A percentile compares a stretch with the other conserved stretches of the same genome.
These are phyloP conservation scores for Aspergillus texensis DNA, from an alignment of 2,329 filamentous ascomycete genomes.

Conservation along the genomic window DNA sequence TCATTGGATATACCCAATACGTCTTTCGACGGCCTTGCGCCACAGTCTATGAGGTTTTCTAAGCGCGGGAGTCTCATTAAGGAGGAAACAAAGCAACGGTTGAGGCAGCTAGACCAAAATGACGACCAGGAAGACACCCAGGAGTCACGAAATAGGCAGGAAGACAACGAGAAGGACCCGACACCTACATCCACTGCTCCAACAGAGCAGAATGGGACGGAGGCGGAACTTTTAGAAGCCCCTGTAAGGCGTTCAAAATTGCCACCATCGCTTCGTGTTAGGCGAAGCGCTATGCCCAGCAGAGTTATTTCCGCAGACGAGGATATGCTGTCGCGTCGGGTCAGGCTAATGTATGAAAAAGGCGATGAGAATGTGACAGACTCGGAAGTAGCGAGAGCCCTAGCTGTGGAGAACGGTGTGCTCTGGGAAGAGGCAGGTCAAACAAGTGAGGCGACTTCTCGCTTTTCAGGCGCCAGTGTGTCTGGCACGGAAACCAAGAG, in stretches of 20 bases:
- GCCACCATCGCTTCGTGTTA: constrained; percentile 41
- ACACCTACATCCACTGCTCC: constrained; percentile 11
- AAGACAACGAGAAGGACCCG: constrained; percentile 8
- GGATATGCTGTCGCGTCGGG: constrained; percentile 63
- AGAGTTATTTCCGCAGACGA: constrained; percentile 66
- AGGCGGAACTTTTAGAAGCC: constrained; percentile 25
- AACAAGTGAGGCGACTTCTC: constrained; percentile 32
- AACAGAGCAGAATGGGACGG: constrained; percentile 19
- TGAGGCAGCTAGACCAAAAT: constrained; percentile 35
- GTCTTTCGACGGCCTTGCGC: constrained; percentile 55
- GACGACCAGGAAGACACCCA: constrained; percentile 13
- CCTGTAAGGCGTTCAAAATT: constrained; percentile 32
- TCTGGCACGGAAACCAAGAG: constrained; percentile 32
- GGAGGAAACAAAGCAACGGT: constrained; percentile 43
- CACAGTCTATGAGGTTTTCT: constrained; percentile 59
- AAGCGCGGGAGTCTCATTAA: constrained; percentile 63
- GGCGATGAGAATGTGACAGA: constrained; percentile 59
- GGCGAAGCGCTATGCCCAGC: constrained; percentile 40
- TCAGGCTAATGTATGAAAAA: constrained; percentile 65
- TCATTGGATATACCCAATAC: constrained; percentile 59
- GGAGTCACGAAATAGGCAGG: background rate
- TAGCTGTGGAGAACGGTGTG: constrained; percentile 42
- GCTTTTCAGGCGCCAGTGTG: constrained; percentile 27
- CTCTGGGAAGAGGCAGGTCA: constrained; percentile 43
- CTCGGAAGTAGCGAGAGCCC: constrained; percentile 40